Conservation (phyloP, 2,329 filamentous ascomycete genomes). For the Venturiaceae sp. region DNA sequence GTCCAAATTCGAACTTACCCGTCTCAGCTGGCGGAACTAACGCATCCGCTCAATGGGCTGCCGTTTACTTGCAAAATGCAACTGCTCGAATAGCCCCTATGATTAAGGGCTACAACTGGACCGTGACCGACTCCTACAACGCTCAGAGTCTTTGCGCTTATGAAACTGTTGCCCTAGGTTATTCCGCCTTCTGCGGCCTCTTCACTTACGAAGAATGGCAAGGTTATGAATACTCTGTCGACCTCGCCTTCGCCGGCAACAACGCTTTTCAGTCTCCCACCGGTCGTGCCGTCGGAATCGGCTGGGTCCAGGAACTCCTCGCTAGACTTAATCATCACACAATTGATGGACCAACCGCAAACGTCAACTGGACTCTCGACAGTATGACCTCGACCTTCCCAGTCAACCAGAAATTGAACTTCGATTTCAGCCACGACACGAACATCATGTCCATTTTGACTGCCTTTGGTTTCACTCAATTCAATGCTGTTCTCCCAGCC, state of each 20-base stretch:
- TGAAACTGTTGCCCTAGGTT: conserved; percentile 68
- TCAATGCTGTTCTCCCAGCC: conserved; percentile 49
- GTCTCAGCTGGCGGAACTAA: conserved; percentile 41
- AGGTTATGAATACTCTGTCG: conserved; percentile 61
- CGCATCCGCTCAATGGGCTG: conserved; percentile 50
- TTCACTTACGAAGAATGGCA: conserved; percentile 70
- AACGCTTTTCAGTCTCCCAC: conserved; percentile 55
- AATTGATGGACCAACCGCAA: conserved; percentile 30
- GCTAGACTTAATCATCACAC: conserved; percentile 59
- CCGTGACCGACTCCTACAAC: conserved; percentile 51
- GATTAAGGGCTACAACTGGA: conserved; percentile 53
- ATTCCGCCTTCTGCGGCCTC: conserved; percentile 62
- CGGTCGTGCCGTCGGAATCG: conserved; percentile 62
- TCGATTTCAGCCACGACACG: conserved; percentile 72
- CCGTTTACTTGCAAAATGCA: conserved; percentile 56
- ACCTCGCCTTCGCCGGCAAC: conserved; percentile 54
- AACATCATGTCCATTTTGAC: conserved; percentile 62
- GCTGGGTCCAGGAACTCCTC: conserved; percentile 63
- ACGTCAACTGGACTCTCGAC: conserved; percentile 59
- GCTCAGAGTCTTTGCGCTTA: conserved; percentile 67
- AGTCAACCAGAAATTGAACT: conserved; percentile 61
- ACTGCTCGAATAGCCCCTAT: conserved; percentile 48
- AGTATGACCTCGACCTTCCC: conserved; percentile 61
- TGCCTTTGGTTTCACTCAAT: conserved; percentile 64
- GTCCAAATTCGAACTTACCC: conserved; percentile 47